Base-by-base conservation (phyloP, 495 filamentous ascomycete species). In the Penicillium nucicola region DNA sequence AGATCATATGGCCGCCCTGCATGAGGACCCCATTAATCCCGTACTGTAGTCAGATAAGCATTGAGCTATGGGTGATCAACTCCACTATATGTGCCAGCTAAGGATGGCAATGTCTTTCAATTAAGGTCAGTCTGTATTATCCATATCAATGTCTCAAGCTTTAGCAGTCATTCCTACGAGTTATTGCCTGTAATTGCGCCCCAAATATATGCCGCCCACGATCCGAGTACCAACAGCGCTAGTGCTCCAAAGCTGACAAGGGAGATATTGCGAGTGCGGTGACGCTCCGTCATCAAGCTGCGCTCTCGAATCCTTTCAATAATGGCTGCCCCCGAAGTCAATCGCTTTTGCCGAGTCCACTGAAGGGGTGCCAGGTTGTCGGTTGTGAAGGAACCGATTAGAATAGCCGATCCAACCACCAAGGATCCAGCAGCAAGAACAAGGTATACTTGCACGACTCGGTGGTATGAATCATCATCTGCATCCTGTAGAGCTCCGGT, bases 141-240 rank as follows among this genome's bases (percentile, higher is more conserved):
- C 3, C 0, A 37, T 12, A 22, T 17, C 4, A 4, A 14, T 30
- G 5, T 3, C 45, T 12, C 23, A 4, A 5, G 25, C 25, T 28
- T 28, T 28, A 28, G 7, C 25, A 28, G 25, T 28, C 7, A 28
- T 39, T 5, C 6, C 23, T 61, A 58, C 12, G 58, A 57, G 40
- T 72, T 70, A 38, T 74, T 56, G 0, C 70, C 69, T 1, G 71
- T 75, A 13, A 68, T 62, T 8, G 65, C 67, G 8, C 71, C 70
- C 71, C 73, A 75, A 36, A 76, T 71, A 61, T 76, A 75, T 13
- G 71, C 71, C 23, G 50, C 64, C 71, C 73, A 75, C 8, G 63
- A 59, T 1, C 71, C 70, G 40, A 68, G 12, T 3, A 61, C 64
- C 35, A 75, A 28, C 14, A 68, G 19, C 7, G 60, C 39, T 33